Percentiles rank a stretch among this genome's conserved stretches.
These are phyloP conservation scores for Lanmaoa pseudosensibilis DNA, from an alignment of 768 basidiomycete species.

Conservation along the genomic window DNA sequence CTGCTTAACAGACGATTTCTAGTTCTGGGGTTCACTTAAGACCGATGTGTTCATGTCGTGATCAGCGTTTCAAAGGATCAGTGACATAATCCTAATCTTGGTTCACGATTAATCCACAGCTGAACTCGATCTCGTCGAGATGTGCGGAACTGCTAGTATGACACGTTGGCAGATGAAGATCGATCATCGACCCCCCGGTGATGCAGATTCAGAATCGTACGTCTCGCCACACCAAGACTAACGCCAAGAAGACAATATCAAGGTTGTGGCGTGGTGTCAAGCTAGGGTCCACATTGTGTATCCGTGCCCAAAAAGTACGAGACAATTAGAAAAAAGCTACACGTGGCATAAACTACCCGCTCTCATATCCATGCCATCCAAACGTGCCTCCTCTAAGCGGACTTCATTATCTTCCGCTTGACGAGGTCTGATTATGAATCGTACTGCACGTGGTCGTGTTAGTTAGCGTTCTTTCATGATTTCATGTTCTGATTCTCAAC, in stretches of 20 bases:
- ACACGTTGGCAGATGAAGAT: background rate
- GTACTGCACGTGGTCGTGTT: background rate
- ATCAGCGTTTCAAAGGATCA: background rate
- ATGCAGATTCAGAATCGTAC: background rate
- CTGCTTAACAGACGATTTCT: background rate
- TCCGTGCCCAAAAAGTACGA: background rate
- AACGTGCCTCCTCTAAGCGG: background rate
- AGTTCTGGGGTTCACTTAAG: background rate
- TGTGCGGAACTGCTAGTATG: background rate
- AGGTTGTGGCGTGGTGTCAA: background rate
- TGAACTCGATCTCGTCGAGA: background rate
- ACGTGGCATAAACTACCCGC: background rate
- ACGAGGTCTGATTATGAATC: background rate
- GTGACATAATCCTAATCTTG: background rate
- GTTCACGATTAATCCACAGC: background rate
- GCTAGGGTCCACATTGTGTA: background rate
- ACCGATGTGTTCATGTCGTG: too few species aligned
- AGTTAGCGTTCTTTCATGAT: background rate
- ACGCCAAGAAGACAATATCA: too few species aligned
- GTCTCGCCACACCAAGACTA: background rate
- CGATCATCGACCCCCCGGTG: background rate
- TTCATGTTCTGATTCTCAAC: background rate
- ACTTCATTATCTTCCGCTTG: background rate
- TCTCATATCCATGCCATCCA: background rate
- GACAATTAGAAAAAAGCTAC: background rate